These are phyloP conservation scores for Diaporthe sp. DNA, from an alignment of 2,329 filamentous ascomycete species.

Conservation along the genomic window DNA sequence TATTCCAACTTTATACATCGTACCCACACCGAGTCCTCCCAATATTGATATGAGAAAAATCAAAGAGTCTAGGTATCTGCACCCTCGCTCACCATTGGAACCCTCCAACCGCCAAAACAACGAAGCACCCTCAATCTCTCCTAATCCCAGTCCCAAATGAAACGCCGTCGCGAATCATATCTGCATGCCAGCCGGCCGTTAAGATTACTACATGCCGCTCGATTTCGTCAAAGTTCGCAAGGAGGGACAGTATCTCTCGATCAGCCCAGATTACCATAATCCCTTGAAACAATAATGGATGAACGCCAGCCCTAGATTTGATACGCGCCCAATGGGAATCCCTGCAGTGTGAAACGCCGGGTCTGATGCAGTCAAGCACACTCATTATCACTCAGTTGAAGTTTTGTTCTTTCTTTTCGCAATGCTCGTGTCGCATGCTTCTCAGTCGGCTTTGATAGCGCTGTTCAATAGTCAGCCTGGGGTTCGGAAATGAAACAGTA, in stretches of 20 bases:
- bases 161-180: slow-evolving; percentile 5
- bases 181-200: neutral
- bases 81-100: neutral
- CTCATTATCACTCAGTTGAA: neutral
- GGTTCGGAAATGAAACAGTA: neutral
- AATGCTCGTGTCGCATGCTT: slow-evolving; percentile 17
- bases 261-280: neutral
- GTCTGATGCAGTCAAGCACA: slow-evolving; percentile 36
- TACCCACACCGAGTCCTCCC: neutral
- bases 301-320: slow-evolving; percentile 23
- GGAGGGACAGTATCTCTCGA: neutral
- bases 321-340: slow-evolving; percentile 7
- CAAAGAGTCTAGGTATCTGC: neutral
- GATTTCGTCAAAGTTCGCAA: too few species aligned
- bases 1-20: slow-evolving; percentile 37
- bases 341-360: slow-evolving; percentile 31
- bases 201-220: neutral
- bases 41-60: slow-evolving; percentile 3
- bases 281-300: neutral
- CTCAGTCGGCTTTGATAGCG: slow-evolving; percentile 65
- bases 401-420: neutral
- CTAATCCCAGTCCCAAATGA: neutral
- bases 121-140: neutral
- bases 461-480: slow-evolving; percentile 48
- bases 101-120: neutral